Evolutionary conservation across 495 filamentous ascomycete genomes (phyloP), one percentile per base, ranked within the genome.

Genomic region (Rostrohypoxylon terebratum): DNA sequence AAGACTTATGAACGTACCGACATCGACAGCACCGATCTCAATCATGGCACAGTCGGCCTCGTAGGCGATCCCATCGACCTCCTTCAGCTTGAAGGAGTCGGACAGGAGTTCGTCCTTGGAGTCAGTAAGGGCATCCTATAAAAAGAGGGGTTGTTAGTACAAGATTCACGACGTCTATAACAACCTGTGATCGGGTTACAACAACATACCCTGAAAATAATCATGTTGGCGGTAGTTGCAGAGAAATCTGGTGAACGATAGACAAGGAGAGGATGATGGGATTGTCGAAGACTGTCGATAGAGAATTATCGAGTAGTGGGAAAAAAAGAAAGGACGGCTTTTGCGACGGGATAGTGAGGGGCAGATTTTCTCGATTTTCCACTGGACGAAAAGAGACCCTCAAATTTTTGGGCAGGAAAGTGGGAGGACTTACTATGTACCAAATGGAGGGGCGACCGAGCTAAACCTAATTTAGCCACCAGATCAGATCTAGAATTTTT

Each of bases 41-140:
- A 97, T 93, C 89, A 93, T 97, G 77, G 85, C 86, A 84, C 96
- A 97, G 82, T 99, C 91, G 73, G 89, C 90, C 82, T 98, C 94
- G 79, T 92, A 97, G 73, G 91, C 89, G 74, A 90, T 83, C 58
- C 87, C 89, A 79, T 94, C 93, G 74, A 95, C 84, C 79, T 90
- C 84, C 69, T 88, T 91, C 68, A 96, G 75, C 62, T 92, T 83
- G 84, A 91, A 98, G 75, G 92, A 95, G 80, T 98, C 96, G 76
- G 96, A 94, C 89, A 98, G 88, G 81, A 98, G 87, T 90, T 98
- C 96, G 82, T 98, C 96, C 74, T 76, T 74, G 54, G 16, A 31
- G 63, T 87, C 93, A 82, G 89, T 91, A 81, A 98, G 82, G 71
- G 94, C 84, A 83, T 98, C 96, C 96, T 99, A 74, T 23, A 75